Base-by-base conservation (phyloP, 345 rosid species). In the Gossypioides kirkii region DNA sequence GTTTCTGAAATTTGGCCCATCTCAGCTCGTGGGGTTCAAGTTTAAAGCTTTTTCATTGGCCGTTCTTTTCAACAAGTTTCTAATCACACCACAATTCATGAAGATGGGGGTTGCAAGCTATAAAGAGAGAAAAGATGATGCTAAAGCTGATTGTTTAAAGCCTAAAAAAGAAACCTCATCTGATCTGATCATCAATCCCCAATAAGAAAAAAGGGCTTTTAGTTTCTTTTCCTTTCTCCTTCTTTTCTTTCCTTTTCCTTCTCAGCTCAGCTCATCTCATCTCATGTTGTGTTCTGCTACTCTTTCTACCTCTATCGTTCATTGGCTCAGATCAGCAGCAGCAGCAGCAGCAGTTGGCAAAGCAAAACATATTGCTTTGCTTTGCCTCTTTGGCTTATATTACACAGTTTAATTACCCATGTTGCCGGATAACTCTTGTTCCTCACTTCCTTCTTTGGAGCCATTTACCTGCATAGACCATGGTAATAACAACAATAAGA, bases 401-500 rank as follows among this genome's bases (percentile, higher is more conserved):
- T 43, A 18, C n/a, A 61, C 8, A 43, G 50, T 22, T 55, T 50
- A 59, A 65, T 56, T 67, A 69, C 72, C 76, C 75, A 85, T 85
- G 88, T 74, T 83, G 73, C 62, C 85, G 77, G 76, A 64, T 74
- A 71, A 53, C 63, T 45, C 79, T n/a, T 55, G 80, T 64, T 77
- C 81, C 3, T 58, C 81, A 4, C 10, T 75, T 42, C 84, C 84
- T 49, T 76, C 82, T 61, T 73, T 82, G 10, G 88, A 85, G 69
- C 83, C 83, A 22, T 70, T 82, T 70, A 78, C 82, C 18, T 81
- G 81, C 81, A 58, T 78, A 26, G 89, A 79, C 22, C 75, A 71
- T 77, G 84, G 78, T 11, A 72, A 9, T 56, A 77, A 26, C 53
- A 77, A 38, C 84, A 78, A 78, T 72, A 93, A 93, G 82, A 84